Evolutionary conservation across 2,329 filamentous ascomycete genomes (phyloP).

Genomic region (Pseudocercospora eumusae): DNA sequence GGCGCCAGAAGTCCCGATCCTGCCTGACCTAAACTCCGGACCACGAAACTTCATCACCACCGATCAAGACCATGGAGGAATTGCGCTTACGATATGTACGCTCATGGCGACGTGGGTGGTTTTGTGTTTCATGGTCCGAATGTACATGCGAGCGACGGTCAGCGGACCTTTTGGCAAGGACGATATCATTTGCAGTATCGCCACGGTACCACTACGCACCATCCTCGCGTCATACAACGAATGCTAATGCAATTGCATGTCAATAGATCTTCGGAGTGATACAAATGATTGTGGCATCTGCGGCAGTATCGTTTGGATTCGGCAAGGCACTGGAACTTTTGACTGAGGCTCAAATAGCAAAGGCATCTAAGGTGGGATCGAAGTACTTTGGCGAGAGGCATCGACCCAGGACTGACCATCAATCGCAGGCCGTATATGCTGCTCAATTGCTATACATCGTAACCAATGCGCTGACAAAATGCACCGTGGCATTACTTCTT

Average conservation of each 20-base stretch:
- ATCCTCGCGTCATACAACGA: background rate
- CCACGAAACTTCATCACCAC: slow-evolving; percentile 31
- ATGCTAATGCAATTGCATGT: background rate
- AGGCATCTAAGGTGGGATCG: slow-evolving; percentile 25
- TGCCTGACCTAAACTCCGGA: slow-evolving; percentile 29
- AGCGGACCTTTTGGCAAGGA: slow-evolving; percentile 31
- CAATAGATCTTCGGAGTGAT: slow-evolving; percentile 28
- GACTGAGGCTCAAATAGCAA: slow-evolving; percentile 19
- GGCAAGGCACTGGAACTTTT: slow-evolving; percentile 29
- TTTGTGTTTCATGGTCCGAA: slow-evolving; percentile 30
- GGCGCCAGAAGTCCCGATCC: slow-evolving; percentile 13
- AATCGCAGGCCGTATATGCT: slow-evolving; percentile 27
- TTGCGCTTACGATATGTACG: slow-evolving; percentile 31
- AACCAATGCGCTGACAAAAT: slow-evolving; percentile 29
- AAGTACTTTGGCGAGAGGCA: background rate
- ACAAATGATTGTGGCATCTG: slow-evolving; percentile 28
- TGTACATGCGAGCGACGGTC: slow-evolving; percentile 32
- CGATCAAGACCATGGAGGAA: slow-evolving; percentile 31
- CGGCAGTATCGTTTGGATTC: slow-evolving; percentile 29
- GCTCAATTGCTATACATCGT: slow-evolving; percentile 30
- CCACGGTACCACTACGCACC: slow-evolving; percentile 24
- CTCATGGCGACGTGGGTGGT: slow-evolving; percentile 32
- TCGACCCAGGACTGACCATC: background rate
- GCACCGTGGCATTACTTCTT: slow-evolving; percentile 31
- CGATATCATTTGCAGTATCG: slow-evolving; percentile 29